Conservation (phyloP, 106 monocot species). For the Dioscorea dumetorum region DNA sequence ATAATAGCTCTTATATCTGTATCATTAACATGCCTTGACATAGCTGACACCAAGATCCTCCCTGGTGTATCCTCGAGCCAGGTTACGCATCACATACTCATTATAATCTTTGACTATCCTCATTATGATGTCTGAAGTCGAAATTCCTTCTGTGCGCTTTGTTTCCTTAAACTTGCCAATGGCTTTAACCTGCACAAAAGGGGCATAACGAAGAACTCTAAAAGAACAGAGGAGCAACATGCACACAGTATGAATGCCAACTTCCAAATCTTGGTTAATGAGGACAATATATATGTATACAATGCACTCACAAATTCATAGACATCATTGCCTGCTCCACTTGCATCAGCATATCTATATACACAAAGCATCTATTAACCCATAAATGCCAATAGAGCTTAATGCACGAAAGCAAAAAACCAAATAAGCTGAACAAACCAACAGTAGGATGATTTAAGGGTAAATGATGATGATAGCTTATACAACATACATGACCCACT, state of each 20-base stretch:
- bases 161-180: slow-evolving; percentile 88
- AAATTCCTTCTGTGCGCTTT: slow-evolving; percentile 82
- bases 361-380: neutral
- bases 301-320: slow-evolving; percentile 85
- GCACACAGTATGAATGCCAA: too few relatives aligned
- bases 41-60: slow-evolving; percentile 91
- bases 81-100: slow-evolving; percentile 82
- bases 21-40: slow-evolving; percentile 45
- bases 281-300: too few relatives aligned
- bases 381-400: neutral
- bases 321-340: slow-evolving; percentile 96
- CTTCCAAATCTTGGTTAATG: too few relatives aligned
- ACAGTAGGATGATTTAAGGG: too few relatives aligned
- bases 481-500: too few relatives aligned
- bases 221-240: too few relatives aligned
- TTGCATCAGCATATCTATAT: slow-evolving; percentile 94
- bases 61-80: slow-evolving; percentile 81
- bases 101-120: slow-evolving; percentile 88
- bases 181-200: slow-evolving; percentile 55
- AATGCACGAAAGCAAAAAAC: neutral
- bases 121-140: slow-evolving; percentile 91
- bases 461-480: too few relatives aligned
- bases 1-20: neutral
- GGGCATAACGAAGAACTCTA: too few relatives aligned
- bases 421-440: too few relatives aligned